Base-by-base conservation (phyloP, 768 basidiomycete genomes). In the Vishniacozyma victoriae region DNA sequence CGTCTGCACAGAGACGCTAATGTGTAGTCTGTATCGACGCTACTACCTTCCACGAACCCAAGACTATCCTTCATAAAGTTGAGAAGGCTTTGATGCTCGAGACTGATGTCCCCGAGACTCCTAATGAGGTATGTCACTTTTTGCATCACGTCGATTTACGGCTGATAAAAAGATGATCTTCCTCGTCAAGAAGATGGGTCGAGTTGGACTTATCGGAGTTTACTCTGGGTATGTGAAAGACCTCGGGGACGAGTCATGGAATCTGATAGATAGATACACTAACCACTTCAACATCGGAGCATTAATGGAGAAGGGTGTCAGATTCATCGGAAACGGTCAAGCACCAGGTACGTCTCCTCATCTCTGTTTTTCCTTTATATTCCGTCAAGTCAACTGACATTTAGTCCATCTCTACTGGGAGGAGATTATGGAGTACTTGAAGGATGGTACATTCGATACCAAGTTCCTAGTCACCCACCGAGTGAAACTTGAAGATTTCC, bases 331-430 rank as follows among this genome's bases (percentile, higher is more conserved):
- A 5, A 83, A 83, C 54, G 83, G 83, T 1, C 84, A 86, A 41
- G 83, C 83, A 0, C 85, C 84, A 3, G n/a, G n/a, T n/a, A n/a
- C n/a, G n/a, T n/a, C n/a, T n/a, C n/a, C n/a, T n/a, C n/a, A n/a
- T n/a, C n/a, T n/a, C n/a, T n/a, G n/a, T n/a, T n/a, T n/a, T n/a
- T n/a, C n/a, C n/a, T n/a, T n/a, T n/a, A n/a, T n/a, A n/a, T n/a
- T n/a, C n/a, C n/a, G n/a, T n/a, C n/a, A n/a, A n/a, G n/a, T n/a
- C n/a, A n/a, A n/a, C n/a, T n/a, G n/a, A n/a, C n/a, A n/a, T n/a
- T n/a, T n/a, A n/a, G 82, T 85, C 1, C 84, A 84, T 60, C 76
- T 77, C 40, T 85, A 83, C 72, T 86, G 84, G 84, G 73, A 83
- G 47, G 80, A 84, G 55, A 78, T 87, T 40, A 67, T 86, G 39